These are phyloP conservation scores for Fusarium tanahbumbuense DNA, from an alignment of 2,329 filamentous ascomycete genomes.

Conservation along the genomic window DNA sequence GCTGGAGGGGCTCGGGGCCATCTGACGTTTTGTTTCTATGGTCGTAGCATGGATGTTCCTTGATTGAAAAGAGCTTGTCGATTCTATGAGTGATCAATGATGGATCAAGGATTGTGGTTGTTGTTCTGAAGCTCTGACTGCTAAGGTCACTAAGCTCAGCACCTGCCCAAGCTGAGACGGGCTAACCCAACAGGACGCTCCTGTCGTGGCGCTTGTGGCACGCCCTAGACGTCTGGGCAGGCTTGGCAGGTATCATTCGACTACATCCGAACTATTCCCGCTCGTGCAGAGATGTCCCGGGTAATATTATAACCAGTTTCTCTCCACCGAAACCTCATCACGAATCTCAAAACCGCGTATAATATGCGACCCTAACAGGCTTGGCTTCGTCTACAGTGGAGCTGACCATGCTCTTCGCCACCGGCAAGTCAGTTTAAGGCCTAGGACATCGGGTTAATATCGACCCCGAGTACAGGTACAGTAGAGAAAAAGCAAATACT, in stretches of 20 bases:
- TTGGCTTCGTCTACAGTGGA: constrained; percentile 14
- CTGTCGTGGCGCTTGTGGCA: not conserved
- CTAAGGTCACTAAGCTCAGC: not conserved
- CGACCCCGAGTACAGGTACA: not conserved
- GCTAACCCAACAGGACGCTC: not conserved
- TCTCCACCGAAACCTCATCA: not conserved
- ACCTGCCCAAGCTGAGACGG: not conserved
- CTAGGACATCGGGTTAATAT: constrained; percentile 2
- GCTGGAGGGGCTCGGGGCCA: constrained; percentile 1
- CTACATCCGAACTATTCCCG: not conserved
- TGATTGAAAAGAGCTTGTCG: not conserved
- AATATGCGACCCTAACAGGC: not conserved
- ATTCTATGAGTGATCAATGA: not conserved
- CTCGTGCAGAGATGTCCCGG: not conserved
- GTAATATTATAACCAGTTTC: not conserved
- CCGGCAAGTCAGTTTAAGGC: constrained; percentile 10
- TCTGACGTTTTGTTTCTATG: constrained; percentile 32
- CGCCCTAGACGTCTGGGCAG: not conserved
- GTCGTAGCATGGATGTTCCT: constrained; percentile 12
- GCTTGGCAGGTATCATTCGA: not conserved
- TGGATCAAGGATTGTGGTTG: constrained; percentile 2
- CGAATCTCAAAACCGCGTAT: not conserved
- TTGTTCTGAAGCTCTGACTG: not conserved
- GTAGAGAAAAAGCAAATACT: constrained; percentile 1
- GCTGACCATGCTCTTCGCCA: not conserved